Conservation (phyloP, 2,329 filamentous ascomycete genomes). For the Penicillium expansum region DNA sequence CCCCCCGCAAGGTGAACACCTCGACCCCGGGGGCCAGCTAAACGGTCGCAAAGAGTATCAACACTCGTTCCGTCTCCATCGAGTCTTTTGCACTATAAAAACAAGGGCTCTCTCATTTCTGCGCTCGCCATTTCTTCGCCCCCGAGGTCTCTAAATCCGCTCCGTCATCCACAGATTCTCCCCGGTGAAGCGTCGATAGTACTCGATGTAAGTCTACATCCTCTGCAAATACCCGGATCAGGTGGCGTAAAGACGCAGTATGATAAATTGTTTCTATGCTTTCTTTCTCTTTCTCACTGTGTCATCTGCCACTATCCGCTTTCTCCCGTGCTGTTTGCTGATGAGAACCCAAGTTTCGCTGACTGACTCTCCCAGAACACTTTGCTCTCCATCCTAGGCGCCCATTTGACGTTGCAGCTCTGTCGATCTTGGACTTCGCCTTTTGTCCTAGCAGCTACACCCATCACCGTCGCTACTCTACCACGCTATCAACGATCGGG, state of each 20-base stretch:
- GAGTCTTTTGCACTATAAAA: not conserved
- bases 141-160: not conserved
- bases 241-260: not conserved
- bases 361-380: not conserved
- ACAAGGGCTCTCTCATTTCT: not conserved
- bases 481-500: not conserved
- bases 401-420: not conserved
- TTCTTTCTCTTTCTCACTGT: not conserved
- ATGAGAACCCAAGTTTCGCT: not conserved
- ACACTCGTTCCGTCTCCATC: not conserved
- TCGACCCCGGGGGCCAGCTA: not conserved
- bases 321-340: not conserved
- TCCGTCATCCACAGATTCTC: not conserved
- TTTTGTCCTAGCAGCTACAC: not conserved
- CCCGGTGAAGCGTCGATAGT: not conserved
- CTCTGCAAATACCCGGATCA: not conserved
- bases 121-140: not conserved
- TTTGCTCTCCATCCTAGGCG: not conserved
- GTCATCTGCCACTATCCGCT: not conserved
- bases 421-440: not conserved
- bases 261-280: not conserved
- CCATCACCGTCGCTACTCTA: not conserved
- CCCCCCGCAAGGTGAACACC: slow-evolving; percentile 1
- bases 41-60: not conserved
- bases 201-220: not conserved